These are phyloP conservation scores for Naganishia vishniacii DNA, from an alignment of 768 basidiomycete species.

Conservation along the genomic window DNA sequence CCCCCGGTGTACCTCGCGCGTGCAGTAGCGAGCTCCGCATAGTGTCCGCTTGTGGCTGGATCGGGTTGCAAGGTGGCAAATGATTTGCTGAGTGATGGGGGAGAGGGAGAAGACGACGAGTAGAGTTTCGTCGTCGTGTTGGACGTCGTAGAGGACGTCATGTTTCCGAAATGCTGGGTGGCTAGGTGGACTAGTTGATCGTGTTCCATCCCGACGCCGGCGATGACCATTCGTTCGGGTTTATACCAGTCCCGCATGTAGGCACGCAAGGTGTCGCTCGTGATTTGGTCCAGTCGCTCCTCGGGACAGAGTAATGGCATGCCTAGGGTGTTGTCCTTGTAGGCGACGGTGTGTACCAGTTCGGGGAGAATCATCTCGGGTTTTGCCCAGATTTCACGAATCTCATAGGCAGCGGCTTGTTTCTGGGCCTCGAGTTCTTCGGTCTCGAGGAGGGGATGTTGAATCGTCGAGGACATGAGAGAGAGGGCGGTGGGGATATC, in stretches of 20 bases:
- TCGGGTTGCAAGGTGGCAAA: constrained; percentile 31
- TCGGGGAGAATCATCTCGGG: constrained; percentile 93
- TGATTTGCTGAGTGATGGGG: constrained; percentile 46
- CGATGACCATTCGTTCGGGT: constrained; percentile 91
- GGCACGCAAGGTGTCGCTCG: constrained; percentile 58
- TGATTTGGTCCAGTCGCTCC: constrained; percentile 67
- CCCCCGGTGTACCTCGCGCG: constrained; percentile 72
- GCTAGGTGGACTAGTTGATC: constrained; percentile 78
- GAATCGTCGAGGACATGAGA: constrained; percentile 83
- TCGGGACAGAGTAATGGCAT: constrained; percentile 84
- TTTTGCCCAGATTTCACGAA: constrained; percentile 77
- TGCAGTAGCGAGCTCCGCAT: constrained; percentile 40
- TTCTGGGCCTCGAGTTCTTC: constrained; percentile 79
- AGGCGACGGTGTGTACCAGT: constrained; percentile 79
- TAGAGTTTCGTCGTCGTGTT: constrained; percentile 11
- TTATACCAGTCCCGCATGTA: constrained; percentile 77
- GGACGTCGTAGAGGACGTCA: constrained; percentile 33
- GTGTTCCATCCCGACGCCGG: constrained; percentile 87
- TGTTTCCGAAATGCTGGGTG: constrained; percentile 73
- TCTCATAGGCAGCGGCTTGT: constrained; percentile 83
- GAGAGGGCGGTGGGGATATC: constrained; percentile 75
- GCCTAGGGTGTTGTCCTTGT: constrained; percentile 69
- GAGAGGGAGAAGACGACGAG: constrained; percentile 15
- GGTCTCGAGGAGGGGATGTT: constrained; percentile 65
- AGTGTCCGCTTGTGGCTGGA: constrained; percentile 30